phyloP scores from a whole-genome alignment of 2,329 filamentous ascomycete genomes.

The Hypoxylon sp. region DNA sequence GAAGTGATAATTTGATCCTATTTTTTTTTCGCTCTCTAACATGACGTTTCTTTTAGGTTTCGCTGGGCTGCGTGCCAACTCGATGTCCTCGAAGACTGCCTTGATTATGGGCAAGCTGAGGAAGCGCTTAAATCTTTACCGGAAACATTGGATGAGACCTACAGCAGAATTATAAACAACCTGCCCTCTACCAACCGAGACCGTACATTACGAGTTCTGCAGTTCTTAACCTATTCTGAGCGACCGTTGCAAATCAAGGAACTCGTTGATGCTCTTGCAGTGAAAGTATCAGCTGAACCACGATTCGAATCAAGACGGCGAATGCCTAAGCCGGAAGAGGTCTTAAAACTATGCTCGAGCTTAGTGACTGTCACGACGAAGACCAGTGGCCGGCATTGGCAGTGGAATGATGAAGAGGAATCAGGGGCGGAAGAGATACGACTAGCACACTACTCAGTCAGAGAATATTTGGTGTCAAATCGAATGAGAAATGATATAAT shows the following conservation, averaged over 20 bases:
- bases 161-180: not conserved
- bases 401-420: too few relatives aligned
- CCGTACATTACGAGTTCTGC: slow-evolving; percentile 4
- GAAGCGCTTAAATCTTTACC: not conserved
- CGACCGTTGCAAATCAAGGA: not conserved
- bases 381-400: not conserved
- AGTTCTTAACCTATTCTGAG: slow-evolving; percentile 12
- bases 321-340: too few relatives aligned
- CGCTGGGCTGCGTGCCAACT: slow-evolving; percentile 45
- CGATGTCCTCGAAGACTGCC: slow-evolving; percentile 44
- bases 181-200: not conserved
- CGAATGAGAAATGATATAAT: slow-evolving; percentile 26
- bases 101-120: slow-evolving; percentile 2
- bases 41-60: slow-evolving; percentile 41
- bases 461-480: slow-evolving; percentile 51
- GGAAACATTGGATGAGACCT: slow-evolving; percentile 3
- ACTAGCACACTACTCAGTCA: slow-evolving; percentile 54
- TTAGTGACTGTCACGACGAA: slow-evolving; percentile 37
- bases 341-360: slow-evolving; percentile 41
- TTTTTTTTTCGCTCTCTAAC: not conserved
- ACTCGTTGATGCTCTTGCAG: slow-evolving; percentile 7
- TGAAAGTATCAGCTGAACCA: not conserved
- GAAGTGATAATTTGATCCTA: not conserved
- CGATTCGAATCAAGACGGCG: too few relatives aligned
- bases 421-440: slow-evolving; percentile 22